Base-by-base conservation (phyloP, 495 filamentous ascomycete genomes). In the Parathielavia hyrcaniae region DNA sequence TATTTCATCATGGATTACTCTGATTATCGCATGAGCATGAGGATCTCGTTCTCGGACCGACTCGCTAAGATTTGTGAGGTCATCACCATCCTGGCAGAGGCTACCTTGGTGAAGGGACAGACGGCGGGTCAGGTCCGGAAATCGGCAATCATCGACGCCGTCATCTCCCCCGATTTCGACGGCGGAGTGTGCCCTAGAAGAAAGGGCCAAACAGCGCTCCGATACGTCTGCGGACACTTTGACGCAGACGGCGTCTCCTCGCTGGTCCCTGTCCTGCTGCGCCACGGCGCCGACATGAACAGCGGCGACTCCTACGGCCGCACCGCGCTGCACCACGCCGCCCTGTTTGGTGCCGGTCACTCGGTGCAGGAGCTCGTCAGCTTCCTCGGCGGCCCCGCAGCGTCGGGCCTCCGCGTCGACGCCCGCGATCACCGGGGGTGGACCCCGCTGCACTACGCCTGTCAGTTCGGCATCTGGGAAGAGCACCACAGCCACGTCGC, bases 361-460 rank as follows among this genome's bases (percentile, higher is more conserved):
- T 36, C 34, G 11, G 16, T 61, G 14, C 39, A 23, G 13, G 16
- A 23, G 4, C 54, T 64, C 5, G 12, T 61, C 2, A 11, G 36
- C 14, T 58, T 61, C 35, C 43, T 26, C 40, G 58, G 58, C 0
- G 51, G 58, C 7, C 62, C 58, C 6, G 12, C 26, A n/a, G 0
- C n/a, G 4, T 61, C 58, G 1, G 58, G 58, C 0, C 58, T 64
- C 11, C 8, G 32, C 11, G 40, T 65, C 19, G 49, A 65, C 17
- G 47, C 49, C 19, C 43, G 44, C n/a, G 63, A 65, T 32, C 14
- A 4, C 1, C 5, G 30, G 5, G 56, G 53, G 1, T 65, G 63
- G 63, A 65, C 63, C 0, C 63, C 63, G 45, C 59, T 65, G 4
- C 63, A 65, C 19, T 60, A 57, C 30, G 59, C 63, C n/a, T 65